Evolutionary conservation across 805 yeast species (phyloP), one percentile per base, ranked within the genome.

Genomic region (Geotrichum ghanense): DNA sequence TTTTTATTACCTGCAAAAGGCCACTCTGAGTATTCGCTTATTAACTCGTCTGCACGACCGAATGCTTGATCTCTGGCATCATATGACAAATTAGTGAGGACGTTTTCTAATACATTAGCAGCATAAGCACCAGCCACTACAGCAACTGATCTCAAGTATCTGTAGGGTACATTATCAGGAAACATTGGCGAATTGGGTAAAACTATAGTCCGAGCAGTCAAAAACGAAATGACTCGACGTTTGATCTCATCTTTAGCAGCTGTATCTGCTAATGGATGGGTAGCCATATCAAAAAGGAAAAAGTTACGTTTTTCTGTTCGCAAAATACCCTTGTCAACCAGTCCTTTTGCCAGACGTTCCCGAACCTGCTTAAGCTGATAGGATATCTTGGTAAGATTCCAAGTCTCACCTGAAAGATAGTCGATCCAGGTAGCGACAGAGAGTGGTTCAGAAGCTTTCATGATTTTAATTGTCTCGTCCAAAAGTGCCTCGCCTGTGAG

Each of bases 361-460:
- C 98, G 79, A 3, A 92, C 98, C 68, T 92, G 98, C 61, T 92
- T 92, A 63, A 92, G 75, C 68, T 92, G 98, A 69, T 90, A 92
- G 59, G 82, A 83, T 56, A 90, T 88, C 63, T 92, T 92, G 77
- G 89, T 75, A 55, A 92, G 69, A 65, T 90, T 92, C 98, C 98
- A 92, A 3, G 98, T 92, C 64, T 92, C 98, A 40, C 72, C 98
- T 51, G 88, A 78, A 51, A 92, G 74, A 49, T 90, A 74, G 63
- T 92, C 97, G 55, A 92, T 86, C 98, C 98, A 92, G 53, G 80
- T 80, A 39, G 83, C 74, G 41, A 92, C 89, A 26, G 87, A 76
- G 57, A 86, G 71, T 45, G 85, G 81, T 50, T 82, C 89, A 61
- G 86, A 92, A 50, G 74, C 74, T 60, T 86, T 86, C 85, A 92